These are phyloP conservation scores for Monosporascus sp. DNA, from an alignment of 2,329 filamentous ascomycete genomes.

Conservation along the genomic window DNA sequence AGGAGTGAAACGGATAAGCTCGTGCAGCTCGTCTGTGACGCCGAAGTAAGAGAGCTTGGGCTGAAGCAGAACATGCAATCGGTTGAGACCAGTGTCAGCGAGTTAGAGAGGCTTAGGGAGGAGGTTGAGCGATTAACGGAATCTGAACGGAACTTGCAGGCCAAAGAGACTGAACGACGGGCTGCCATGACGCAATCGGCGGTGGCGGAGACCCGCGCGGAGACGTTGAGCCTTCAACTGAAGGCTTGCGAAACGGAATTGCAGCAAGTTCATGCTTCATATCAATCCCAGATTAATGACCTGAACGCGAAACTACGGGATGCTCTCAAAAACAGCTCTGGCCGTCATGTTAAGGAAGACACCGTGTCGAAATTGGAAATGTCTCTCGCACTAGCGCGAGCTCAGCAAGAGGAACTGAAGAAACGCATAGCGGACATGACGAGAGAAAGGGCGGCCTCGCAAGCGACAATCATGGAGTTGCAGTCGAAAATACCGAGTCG, in stretches of 20 bases:
- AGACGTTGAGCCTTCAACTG: slow-evolving; percentile 56
- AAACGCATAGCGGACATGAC: slow-evolving; percentile 45
- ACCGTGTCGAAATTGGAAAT: slow-evolving; percentile 37
- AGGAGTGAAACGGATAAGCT: slow-evolving; percentile 61
- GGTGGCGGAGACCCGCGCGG: slow-evolving; percentile 53
- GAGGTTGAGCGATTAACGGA: slow-evolving; percentile 58
- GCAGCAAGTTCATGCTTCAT: slow-evolving; percentile 36
- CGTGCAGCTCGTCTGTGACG: slow-evolving; percentile 59
- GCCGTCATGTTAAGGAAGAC: slow-evolving; percentile 19
- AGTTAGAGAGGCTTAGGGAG: slow-evolving; percentile 54
- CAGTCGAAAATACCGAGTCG: slow-evolving; percentile 29
- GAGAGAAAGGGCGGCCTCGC: slow-evolving; percentile 48
- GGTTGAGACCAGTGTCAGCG: slow-evolving; percentile 55
- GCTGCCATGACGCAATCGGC: slow-evolving; percentile 53
- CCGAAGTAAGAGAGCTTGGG: slow-evolving; percentile 63
- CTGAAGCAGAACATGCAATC: slow-evolving; percentile 60
- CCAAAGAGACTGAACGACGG: slow-evolving; percentile 57
- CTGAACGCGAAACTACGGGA: slow-evolving; percentile 43
- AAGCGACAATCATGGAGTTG: slow-evolving; percentile 46
- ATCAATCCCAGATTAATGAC: slow-evolving; percentile 42
- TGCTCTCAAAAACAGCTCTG: slow-evolving; percentile 26
- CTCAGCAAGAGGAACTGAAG: slow-evolving; percentile 50
- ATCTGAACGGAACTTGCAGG: slow-evolving; percentile 59
- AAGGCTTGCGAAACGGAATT: slow-evolving; percentile 44
- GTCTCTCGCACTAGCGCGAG: slow-evolving; percentile 45